phyloP scores from a whole-genome alignment of 2,329 filamentous ascomycete genomes.

The Coniosporium tulheliwenetii region DNA sequence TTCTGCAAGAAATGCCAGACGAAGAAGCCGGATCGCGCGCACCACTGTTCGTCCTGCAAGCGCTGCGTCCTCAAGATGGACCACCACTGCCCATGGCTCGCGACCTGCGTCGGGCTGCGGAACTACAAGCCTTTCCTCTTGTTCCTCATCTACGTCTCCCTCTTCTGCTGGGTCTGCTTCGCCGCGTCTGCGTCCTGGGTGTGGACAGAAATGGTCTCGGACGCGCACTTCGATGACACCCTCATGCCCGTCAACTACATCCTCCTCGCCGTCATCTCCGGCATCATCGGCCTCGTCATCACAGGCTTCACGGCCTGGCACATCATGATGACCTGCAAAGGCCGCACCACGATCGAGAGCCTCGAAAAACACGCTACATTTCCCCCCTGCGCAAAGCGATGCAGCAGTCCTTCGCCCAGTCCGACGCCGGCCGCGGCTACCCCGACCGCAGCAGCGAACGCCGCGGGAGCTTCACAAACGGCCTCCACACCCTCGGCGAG shows the following conservation, averaged over 20 bases:
- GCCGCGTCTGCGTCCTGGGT: constrained; percentile 67
- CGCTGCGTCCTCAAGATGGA: constrained; percentile 98
- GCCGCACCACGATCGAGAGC: constrained; percentile 90
- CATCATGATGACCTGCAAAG: constrained; percentile 59
- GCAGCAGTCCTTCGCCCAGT: constrained; percentile 40
- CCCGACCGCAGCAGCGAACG: constrained; percentile 18
- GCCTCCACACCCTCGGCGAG: constrained; percentile 40
- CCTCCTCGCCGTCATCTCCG: constrained; percentile 68
- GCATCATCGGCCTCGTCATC: constrained; percentile 82
- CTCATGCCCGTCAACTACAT: constrained; percentile 84
- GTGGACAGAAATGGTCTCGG: constrained; percentile 63
- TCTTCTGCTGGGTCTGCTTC: constrained; percentile 76
- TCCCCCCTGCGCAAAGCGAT: constrained; percentile 60
- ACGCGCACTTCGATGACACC: constrained; percentile 55
- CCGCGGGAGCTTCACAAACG: constrained; percentile 13
- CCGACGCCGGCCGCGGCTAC: constrained; percentile 18
- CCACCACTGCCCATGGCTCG: constrained; percentile 96
- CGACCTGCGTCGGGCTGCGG: constrained; percentile 80
- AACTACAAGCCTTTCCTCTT: constrained; percentile 95
- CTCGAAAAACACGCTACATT: constrained; percentile 91
- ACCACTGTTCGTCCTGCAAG: constrained; percentile 91
- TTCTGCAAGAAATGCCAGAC: constrained; percentile 98
- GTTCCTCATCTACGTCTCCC: constrained; percentile 75
- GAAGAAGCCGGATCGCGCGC: constrained; percentile 84
- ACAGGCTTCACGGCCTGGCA: constrained; percentile 88